Evolutionary conservation across 2,329 filamentous ascomycete genomes (phyloP).

Genomic region (Sphaerostilbella broomeana): DNA sequence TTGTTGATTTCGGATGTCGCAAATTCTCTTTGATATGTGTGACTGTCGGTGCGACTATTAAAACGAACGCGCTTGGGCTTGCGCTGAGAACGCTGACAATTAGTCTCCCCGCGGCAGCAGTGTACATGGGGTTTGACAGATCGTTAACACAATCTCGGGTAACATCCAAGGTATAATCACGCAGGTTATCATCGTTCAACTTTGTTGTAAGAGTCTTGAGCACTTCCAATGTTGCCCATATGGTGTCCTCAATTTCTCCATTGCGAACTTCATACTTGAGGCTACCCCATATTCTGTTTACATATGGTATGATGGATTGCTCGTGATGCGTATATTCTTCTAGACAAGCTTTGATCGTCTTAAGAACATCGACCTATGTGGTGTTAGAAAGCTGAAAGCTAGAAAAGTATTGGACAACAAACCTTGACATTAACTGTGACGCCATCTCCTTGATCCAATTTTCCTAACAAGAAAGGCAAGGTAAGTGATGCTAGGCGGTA

Average conservation of each 20-base stretch:
- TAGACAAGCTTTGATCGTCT: constrained; percentile 49
- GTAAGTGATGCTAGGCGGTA: constrained; percentile 38
- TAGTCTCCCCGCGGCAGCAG: constrained; percentile 45
- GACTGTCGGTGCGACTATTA: constrained; percentile 40
- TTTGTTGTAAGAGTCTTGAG: constrained; percentile 43
- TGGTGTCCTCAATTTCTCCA: constrained; percentile 51
- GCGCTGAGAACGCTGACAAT: constrained; percentile 46
- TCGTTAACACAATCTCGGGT: constrained; percentile 50
- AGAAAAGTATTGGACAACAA: not conserved
- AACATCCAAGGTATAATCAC: constrained; percentile 41
- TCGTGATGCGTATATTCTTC: constrained; percentile 41
- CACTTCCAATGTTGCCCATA: constrained; percentile 49
- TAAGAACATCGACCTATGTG: constrained; percentile 45
- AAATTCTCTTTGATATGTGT: constrained; percentile 46
- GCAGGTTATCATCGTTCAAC: constrained; percentile 38
- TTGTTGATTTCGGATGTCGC: constrained; percentile 42
- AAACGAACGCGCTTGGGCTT: constrained; percentile 40
- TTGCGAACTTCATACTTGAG: constrained; percentile 58
- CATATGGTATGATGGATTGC: constrained; percentile 42
- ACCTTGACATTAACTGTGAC: constrained; percentile 54
- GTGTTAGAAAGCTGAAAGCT: constrained; percentile 10
- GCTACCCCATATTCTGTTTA: constrained; percentile 49
- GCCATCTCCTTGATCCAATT: constrained; percentile 53
- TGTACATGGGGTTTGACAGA: constrained; percentile 46
- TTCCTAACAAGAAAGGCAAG: constrained; percentile 49